A percentile compares a stretch with the other conserved stretches of the same genome.
These are phyloP conservation scores for Gentiana macrophylla DNA, from an alignment of 257 asterid species.

Conservation along the genomic window DNA sequence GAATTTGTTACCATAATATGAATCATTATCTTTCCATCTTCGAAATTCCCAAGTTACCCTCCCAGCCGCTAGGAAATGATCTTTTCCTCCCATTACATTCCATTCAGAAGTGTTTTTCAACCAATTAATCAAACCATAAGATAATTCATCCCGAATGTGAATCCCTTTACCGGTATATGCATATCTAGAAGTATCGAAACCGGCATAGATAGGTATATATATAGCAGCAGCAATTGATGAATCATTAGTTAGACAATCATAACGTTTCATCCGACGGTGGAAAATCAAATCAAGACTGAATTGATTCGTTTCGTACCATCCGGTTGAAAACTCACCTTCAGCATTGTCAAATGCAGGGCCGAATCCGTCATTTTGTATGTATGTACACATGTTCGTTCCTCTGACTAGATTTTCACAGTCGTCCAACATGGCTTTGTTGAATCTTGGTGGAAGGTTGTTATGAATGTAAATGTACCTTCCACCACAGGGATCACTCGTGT, in stretches of 20 bases:
- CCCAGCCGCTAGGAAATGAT: conserved; percentile 6
- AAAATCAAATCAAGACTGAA: conserved; percentile 7
- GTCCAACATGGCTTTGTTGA: conserved; percentile 4
- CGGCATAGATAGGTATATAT: conserved; percentile 7
- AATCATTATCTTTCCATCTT: neutral
- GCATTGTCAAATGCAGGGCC: conserved; percentile 2
- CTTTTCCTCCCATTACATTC: conserved; percentile 9
- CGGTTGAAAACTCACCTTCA: conserved; percentile 5
- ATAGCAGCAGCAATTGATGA: conserved; percentile 9
- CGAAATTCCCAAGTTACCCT: conserved; percentile 8
- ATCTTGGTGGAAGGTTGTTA: conserved; percentile 1
- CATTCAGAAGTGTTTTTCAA: conserved; percentile 3
- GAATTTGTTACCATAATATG: conserved; percentile 3
- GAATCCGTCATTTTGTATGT: conserved; percentile 1
- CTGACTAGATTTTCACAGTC: neutral
- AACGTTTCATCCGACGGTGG: conserved; percentile 3
- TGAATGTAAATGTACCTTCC: conserved; percentile 9
- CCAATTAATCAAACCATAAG: conserved; percentile 2
- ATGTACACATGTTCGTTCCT: conserved; percentile 3
- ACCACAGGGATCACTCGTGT: conserved; percentile 5
- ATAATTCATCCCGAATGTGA: conserved; percentile 1
- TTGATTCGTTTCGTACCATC: conserved; percentile 9
- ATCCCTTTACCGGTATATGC: neutral
- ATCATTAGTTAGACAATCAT: conserved; percentile 7
- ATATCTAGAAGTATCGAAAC: conserved; percentile 7